These are phyloP conservation scores for Pseudopithomyces chartarum DNA, from an alignment of 2,329 filamentous ascomycete species.

Conservation along the genomic window DNA sequence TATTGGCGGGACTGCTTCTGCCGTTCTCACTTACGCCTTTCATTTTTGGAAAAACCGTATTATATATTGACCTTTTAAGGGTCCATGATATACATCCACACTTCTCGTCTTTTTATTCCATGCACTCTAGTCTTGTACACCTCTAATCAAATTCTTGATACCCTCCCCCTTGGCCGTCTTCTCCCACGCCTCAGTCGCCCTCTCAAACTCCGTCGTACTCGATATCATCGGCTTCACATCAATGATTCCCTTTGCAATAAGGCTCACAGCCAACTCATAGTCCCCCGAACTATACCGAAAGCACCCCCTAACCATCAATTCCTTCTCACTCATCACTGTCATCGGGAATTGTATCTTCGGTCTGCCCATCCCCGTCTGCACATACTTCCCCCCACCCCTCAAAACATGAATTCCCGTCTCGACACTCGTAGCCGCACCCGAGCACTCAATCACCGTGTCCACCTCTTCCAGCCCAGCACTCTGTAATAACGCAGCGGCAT, in stretches of 20 bases:
- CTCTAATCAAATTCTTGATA: slow-evolving; percentile 41
- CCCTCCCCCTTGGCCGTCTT: slow-evolving; percentile 37
- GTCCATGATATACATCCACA: too few relatives aligned
- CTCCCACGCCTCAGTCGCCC: slow-evolving; percentile 37
- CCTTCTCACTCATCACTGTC: slow-evolving; percentile 6
- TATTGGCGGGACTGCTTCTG: too few relatives aligned
- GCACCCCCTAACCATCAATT: slow-evolving; percentile 54
- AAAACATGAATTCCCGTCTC: slow-evolving; percentile 81
- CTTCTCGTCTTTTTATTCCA: too few relatives aligned
- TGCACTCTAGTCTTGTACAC: slow-evolving; percentile 23
- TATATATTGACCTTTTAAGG: too few relatives aligned
- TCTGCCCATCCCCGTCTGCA: slow-evolving; percentile 90
- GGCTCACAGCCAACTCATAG: slow-evolving; percentile 34
- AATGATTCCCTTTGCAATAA: slow-evolving; percentile 28
- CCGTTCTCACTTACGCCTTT: too few relatives aligned
- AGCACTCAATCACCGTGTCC: slow-evolving; percentile 84
- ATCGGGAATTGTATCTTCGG: slow-evolving; percentile 74
- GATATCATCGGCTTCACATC: slow-evolving; percentile 36
- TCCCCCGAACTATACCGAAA: slow-evolving; percentile 40
- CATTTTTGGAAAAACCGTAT: too few relatives aligned
- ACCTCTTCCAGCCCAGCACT: slow-evolving; percentile 75
- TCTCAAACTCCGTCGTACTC: slow-evolving; percentile 34
- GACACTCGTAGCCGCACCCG: slow-evolving; percentile 87
- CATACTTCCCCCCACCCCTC: slow-evolving; percentile 93
- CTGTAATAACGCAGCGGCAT: slow-evolving; percentile 57